Evolutionary conservation across 2,329 filamentous ascomycete species (phyloP).

Genomic region (Aureobasidium sp.): DNA sequence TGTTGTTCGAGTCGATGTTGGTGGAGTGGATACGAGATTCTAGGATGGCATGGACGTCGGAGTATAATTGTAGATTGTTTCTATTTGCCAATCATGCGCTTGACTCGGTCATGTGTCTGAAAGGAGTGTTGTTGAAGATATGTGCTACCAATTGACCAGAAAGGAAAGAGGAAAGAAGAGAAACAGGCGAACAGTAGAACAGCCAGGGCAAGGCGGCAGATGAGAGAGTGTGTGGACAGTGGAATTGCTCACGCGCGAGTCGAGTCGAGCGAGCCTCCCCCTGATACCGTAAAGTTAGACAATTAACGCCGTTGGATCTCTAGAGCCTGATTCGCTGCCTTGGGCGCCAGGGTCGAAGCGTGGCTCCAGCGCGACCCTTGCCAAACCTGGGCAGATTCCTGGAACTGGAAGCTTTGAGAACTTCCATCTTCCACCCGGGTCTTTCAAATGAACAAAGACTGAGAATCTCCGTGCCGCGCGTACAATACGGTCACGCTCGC

Average conservation of each 20-base stretch:
- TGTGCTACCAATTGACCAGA: neutral
- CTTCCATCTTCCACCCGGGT: neutral
- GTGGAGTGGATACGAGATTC: conserved; percentile 10
- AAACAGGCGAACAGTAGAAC: neutral
- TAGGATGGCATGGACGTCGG: conserved; percentile 13
- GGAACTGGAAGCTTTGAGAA: conserved; percentile 3
- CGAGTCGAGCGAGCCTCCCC: conserved; percentile 7
- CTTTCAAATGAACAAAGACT: neutral
- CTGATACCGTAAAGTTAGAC: conserved; percentile 8
- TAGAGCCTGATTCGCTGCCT: neutral
- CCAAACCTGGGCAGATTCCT: neutral
- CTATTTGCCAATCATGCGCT: conserved; percentile 4
- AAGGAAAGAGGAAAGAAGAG: neutral
- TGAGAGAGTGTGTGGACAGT: neutral
- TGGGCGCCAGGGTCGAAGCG: neutral
- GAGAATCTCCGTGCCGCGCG: neutral
- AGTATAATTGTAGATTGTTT: conserved; percentile 3
- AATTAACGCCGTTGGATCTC: conserved; percentile 1
- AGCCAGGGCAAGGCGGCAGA: neutral
- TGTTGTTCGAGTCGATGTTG: neutral
- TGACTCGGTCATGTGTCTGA: neutral
- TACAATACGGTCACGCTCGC: neutral
- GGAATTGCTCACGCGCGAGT: conserved; percentile 7
- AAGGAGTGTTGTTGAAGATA: neutral
- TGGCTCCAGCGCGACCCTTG: neutral